phyloP scores from a whole-genome alignment of 805 yeast species.

The Lipomyces yamadae region DNA sequence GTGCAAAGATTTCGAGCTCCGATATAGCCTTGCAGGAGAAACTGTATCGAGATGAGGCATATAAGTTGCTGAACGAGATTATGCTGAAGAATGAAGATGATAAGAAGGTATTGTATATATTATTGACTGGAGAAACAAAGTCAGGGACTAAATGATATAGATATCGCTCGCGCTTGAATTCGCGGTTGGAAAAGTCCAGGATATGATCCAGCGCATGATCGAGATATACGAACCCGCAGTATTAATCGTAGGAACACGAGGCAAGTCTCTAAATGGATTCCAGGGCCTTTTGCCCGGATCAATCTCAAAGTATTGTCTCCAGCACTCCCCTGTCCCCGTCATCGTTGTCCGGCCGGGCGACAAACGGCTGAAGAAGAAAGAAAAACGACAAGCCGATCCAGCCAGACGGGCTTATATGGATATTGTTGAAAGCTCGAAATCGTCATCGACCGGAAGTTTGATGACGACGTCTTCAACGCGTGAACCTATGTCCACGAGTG shows the following conservation, averaged over 20 bases:
- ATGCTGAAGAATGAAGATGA: conserved; percentile 46
- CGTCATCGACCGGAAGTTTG: conserved; percentile 21
- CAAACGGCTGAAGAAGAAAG: conserved; percentile 44
- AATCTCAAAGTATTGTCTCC: conserved; percentile 55
- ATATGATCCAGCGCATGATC: conserved; percentile 50
- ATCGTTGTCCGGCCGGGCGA: conserved; percentile 52
- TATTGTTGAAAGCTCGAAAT: conserved; percentile 38
- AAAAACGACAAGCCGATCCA: conserved; percentile 46
- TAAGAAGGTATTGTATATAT: conserved; percentile 41
- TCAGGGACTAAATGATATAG: conserved; percentile 3
- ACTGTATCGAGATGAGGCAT: conserved; percentile 48
- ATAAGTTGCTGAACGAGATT: conserved; percentile 45
- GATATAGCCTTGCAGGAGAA: conserved; percentile 34
- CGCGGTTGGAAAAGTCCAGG: conserved; percentile 52
- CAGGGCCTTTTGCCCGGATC: conserved; percentile 53
- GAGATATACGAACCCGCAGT: conserved; percentile 54
- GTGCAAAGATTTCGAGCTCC: conserved; percentile 37
- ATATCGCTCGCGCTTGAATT: conserved; percentile 53
- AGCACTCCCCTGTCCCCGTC: conserved; percentile 54
- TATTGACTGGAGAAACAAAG: background rate
- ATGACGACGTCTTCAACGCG: conserved; percentile 10
- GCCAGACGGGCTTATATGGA: conserved; percentile 41
- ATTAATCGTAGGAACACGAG: conserved; percentile 54
- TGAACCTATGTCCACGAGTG: background rate
- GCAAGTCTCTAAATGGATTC: conserved; percentile 50